A percentile compares a stretch with the other conserved stretches of the same genome.
Conservation (phyloP, 371 early-diverging fungal species). For the Zychaea mexicana region DNA sequence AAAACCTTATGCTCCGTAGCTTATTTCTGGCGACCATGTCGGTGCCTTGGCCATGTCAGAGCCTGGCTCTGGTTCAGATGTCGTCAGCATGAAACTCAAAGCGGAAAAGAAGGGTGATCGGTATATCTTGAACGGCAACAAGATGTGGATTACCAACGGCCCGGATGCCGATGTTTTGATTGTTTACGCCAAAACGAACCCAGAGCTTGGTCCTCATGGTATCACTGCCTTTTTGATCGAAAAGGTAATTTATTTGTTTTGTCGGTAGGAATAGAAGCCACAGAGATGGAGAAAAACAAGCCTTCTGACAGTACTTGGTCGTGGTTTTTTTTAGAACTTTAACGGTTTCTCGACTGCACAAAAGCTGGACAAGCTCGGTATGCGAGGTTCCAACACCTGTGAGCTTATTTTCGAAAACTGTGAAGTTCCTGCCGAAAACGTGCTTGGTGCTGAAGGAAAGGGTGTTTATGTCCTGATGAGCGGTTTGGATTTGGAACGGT, state of each 20-base stretch:
- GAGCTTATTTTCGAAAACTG: slow-evolving; percentile 96
- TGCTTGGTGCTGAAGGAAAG: slow-evolving; percentile 82
- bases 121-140: slow-evolving; percentile 86
- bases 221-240: slow-evolving; percentile 96
- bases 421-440: slow-evolving; percentile 90
- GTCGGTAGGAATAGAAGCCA: too few species aligned
- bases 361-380: slow-evolving; percentile 96
- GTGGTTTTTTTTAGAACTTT: slow-evolving; percentile 54
- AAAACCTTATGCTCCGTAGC: too few species aligned
- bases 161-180: slow-evolving; percentile 93
- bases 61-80: slow-evolving; percentile 91
- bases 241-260: too few species aligned
- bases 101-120: slow-evolving; percentile 86
- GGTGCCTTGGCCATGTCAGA: slow-evolving; percentile 98
- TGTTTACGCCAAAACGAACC: slow-evolving; percentile 94
- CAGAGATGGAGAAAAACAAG: neutral
- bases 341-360: slow-evolving; percentile 87
- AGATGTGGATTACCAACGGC: slow-evolving; percentile 99
- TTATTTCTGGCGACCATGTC: slow-evolving; percentile 90
- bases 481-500: slow-evolving; percentile 91
- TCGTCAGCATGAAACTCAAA: slow-evolving; percentile 89
- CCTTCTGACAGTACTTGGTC: neutral
- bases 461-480: slow-evolving; percentile 99
- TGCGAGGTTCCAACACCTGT: slow-evolving; percentile 97
- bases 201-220: slow-evolving; percentile 79